Evolutionary conservation across 495 filamentous ascomycete species (phyloP).

Genomic region (Aspergillus nanangensis): DNA sequence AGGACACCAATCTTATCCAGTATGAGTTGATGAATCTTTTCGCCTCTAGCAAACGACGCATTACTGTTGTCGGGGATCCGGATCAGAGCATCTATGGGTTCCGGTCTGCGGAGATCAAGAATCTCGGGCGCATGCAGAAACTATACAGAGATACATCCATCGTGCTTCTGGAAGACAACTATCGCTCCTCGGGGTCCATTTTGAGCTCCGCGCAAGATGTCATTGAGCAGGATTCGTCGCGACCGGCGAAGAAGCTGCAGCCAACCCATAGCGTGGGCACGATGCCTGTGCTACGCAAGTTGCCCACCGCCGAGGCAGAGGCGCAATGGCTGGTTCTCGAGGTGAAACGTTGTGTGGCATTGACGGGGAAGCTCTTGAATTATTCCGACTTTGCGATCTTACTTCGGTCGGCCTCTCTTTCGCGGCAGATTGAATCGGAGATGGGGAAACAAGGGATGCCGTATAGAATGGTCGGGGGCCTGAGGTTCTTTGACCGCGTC

Average conservation of each 20-base stretch:
- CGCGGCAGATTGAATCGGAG: slow-evolving; percentile 76
- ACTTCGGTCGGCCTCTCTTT: slow-evolving; percentile 78
- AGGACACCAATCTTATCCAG: slow-evolving; percentile 94
- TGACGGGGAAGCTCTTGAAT: slow-evolving; percentile 69
- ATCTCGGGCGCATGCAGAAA: slow-evolving; percentile 71
- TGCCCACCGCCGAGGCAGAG: slow-evolving; percentile 69
- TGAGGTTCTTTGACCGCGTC: slow-evolving; percentile 84
- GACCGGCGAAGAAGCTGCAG: slow-evolving; percentile 73
- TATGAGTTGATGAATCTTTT: slow-evolving; percentile 94
- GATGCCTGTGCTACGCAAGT: slow-evolving; percentile 74
- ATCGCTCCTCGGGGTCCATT: slow-evolving; percentile 90
- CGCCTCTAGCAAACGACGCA: slow-evolving; percentile 62
- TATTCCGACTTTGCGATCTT: slow-evolving; percentile 83
- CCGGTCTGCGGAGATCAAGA: slow-evolving; percentile 92
- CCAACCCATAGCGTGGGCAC: slow-evolving; percentile 80
- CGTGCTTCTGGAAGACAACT: slow-evolving; percentile 91
- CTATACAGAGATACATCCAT: slow-evolving; percentile 74
- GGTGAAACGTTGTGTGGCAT: slow-evolving; percentile 62
- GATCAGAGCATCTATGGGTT: slow-evolving; percentile 99
- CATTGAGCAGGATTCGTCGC: slow-evolving; percentile 83
- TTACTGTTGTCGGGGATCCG: slow-evolving; percentile 95
- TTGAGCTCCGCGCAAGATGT: slow-evolving; percentile 75
- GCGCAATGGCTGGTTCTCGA: slow-evolving; percentile 88
- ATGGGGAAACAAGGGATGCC: slow-evolving; percentile 83
- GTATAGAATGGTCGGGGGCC: slow-evolving; percentile 92